Evolutionary conservation across 139 green algal species (phyloP), one percentile per base, ranked within the genome.

Genomic region (Tetradesmus lagerheimii): DNA sequence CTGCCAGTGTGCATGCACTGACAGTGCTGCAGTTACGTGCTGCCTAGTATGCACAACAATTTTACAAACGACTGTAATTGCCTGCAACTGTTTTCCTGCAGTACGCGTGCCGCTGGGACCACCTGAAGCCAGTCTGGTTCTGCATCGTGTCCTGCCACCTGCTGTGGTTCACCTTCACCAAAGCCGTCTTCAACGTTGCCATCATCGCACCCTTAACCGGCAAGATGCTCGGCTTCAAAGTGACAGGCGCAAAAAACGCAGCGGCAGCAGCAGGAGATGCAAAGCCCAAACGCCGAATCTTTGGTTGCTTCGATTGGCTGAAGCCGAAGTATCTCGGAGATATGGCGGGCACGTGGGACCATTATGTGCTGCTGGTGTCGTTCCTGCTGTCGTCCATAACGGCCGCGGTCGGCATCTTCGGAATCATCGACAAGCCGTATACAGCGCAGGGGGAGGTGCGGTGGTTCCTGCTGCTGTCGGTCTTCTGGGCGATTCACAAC

Each of bases 111-210:
- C 25, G 41, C 39, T 27, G 37, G 31, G 39, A 87, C 23, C 87
- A 91, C 87, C 29, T 87, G 37, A 91, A 91, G 87, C 87, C 87
- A 1, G 34, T 91, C 62, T 91, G 87, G 87, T 91, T 91, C 87
- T 87, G 77, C 38, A 66, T 79, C 16, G 78, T 91, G 16, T 81
- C 78, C 87, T 91, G 87, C 62, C 87, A 91, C 87, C 57, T 91
- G 14, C 79, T 91, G 37, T 91, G 87, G 87, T 91, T 91, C 87
- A 91, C 87, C 15, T 91, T 91, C 87, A 91, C 87, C 62, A 91
- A 91, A 50, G 87, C 87, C 38, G 47, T 79, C 37, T 45, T 87
- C 78, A 91, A 91, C 87, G 80, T 86, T 2, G 16, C 85, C 27
- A 71, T 87, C 78, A 80, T 41, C 57, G 57, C 57, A 6, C 34